phyloP scores from a whole-genome alignment of 164 flowering plant species.

The Sextonia rubra region DNA sequence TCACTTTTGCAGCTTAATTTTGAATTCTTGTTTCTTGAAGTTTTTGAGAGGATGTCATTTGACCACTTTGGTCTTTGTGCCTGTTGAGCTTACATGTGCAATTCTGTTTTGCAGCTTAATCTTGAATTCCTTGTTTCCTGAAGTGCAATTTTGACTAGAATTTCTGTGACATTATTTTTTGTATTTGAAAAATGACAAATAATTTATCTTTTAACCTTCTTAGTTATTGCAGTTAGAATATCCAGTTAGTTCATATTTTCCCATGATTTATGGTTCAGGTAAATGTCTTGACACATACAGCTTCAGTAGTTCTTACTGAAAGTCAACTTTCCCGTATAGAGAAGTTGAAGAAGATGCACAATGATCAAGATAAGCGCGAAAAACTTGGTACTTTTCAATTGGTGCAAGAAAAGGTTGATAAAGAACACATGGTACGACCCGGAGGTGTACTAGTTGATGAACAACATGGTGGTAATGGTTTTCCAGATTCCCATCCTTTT shows the following conservation, averaged over 20 bases:
- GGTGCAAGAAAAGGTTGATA: background rate
- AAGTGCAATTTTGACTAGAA: too few species aligned
- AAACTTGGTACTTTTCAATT: background rate
- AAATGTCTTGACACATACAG: slow-evolving; percentile 72
- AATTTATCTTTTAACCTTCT: background rate
- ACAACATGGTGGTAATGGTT: too few species aligned
- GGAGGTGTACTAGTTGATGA: background rate
- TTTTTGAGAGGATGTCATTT: too few species aligned
- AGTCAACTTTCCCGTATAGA: slow-evolving; percentile 37
- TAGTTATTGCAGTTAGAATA: background rate
- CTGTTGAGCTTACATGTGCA: too few species aligned
- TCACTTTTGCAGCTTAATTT: too few species aligned
- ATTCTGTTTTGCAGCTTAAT: too few species aligned
- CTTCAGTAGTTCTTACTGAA: slow-evolving; percentile 41
- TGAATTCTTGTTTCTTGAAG: too few species aligned
- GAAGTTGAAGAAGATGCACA: slow-evolving; percentile 46
- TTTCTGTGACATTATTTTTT: background rate
- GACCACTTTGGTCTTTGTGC: too few species aligned
- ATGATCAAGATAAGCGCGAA: slow-evolving; percentile 55
- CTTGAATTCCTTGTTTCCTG: too few species aligned
- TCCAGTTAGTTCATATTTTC: background rate
- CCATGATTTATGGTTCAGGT: slow-evolving; percentile 38
- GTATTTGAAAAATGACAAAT: too few species aligned
- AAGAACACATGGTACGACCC: too few species aligned
- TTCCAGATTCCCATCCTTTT: too few species aligned